phyloP scores from a whole-genome alignment of 148 eudicot genomes.

The Fagopyrum homotropicum region DNA sequence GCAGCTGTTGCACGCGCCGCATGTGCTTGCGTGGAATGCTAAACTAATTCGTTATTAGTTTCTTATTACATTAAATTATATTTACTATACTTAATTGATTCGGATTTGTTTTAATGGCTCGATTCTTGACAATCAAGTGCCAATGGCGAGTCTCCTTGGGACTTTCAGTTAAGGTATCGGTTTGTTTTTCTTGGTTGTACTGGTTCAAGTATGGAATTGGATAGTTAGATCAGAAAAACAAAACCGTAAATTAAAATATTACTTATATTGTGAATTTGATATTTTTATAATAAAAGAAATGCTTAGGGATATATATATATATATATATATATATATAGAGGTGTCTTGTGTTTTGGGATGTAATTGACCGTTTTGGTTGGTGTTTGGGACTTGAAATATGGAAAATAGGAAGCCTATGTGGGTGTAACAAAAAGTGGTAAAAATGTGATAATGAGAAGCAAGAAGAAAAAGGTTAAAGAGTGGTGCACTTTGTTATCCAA shows the following conservation, averaged over 20 bases:
- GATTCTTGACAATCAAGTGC: background rate
- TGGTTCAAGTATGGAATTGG: background rate
- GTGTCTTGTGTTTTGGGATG: conserved; percentile 2
- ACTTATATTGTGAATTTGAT: background rate
- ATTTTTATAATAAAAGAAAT: no score
- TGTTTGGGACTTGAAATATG: background rate
- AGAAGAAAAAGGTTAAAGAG: background rate
- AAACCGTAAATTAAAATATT: background rate
- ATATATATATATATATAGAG: background rate
- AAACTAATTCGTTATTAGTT: background rate
- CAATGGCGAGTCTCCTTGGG: background rate
- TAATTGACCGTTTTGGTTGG: background rate
- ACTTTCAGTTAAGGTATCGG: background rate
- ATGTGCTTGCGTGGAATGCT: conserved; percentile 69
- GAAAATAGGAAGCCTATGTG: background rate
- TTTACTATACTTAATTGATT: conserved; percentile 45
- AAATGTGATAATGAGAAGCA: background rate
- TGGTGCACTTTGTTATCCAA: conserved; percentile 9
- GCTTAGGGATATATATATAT: background rate
- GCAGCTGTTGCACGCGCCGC: conserved; percentile 53
- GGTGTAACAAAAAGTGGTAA: background rate
- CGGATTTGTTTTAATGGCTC: conserved; percentile 39
- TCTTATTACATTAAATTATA: conserved; percentile 18
- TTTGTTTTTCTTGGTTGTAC: background rate
- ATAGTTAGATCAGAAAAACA: background rate